Evolutionary conservation across 495 filamentous ascomycete genomes (phyloP).

Genomic region (Darksidea phi): DNA sequence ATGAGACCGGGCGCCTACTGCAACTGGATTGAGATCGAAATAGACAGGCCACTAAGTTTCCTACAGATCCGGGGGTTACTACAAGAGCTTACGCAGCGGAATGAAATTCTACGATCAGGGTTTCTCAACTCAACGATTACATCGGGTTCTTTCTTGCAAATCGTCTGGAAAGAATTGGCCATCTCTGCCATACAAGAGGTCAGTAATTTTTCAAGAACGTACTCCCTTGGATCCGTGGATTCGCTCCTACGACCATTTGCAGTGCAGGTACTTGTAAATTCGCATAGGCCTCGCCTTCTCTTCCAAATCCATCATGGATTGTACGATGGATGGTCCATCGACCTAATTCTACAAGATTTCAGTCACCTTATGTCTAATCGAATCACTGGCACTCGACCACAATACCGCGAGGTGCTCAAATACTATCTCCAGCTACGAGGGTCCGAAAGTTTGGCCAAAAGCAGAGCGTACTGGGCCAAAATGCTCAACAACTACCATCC

Average conservation of each 20-base stretch:
- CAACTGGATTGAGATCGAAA: slow-evolving; percentile 66
- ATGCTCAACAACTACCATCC: slow-evolving; percentile 50
- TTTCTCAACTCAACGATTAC: slow-evolving; percentile 54
- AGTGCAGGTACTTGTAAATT: slow-evolving; percentile 49
- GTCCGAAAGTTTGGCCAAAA: slow-evolving; percentile 37
- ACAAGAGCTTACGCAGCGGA: slow-evolving; percentile 49
- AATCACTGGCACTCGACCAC: slow-evolving; percentile 45
- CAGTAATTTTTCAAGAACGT: slow-evolving; percentile 38
- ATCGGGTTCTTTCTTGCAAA: slow-evolving; percentile 55
- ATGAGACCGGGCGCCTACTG: slow-evolving; percentile 60
- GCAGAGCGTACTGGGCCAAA: slow-evolving; percentile 57
- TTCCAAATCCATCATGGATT: slow-evolving; percentile 69
- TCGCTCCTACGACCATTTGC: slow-evolving; percentile 59
- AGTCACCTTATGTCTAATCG: slow-evolving; percentile 43
- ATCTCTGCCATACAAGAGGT: slow-evolving; percentile 47
- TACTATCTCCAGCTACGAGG: slow-evolving; percentile 36
- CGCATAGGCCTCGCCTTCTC: slow-evolving; percentile 43
- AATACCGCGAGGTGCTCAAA: slow-evolving; percentile 52
- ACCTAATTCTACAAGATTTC: slow-evolving; percentile 67
- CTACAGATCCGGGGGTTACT: slow-evolving; percentile 50
- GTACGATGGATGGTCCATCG: slow-evolving; percentile 84
- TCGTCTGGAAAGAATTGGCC: slow-evolving; percentile 57
- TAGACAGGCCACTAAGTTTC: slow-evolving; percentile 11
- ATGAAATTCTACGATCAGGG: slow-evolving; percentile 68
- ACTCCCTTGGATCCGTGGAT: slow-evolving; percentile 36